Evolutionary conservation across 805 yeast species (phyloP).

Genomic region (Barnettozyma siamensis): DNA sequence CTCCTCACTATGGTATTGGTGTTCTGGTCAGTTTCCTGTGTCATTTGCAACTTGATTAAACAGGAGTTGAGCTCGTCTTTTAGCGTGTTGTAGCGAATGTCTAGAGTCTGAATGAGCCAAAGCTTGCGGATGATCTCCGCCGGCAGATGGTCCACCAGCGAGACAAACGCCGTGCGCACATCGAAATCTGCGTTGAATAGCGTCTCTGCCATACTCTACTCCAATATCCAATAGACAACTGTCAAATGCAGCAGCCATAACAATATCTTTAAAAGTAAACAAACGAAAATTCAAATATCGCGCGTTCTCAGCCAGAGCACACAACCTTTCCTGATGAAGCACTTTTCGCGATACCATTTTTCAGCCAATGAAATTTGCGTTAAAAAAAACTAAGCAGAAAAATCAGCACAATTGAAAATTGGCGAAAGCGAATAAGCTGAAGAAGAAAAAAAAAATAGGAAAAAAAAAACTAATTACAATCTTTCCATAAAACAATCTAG

Average conservation of each 20-base stretch:
- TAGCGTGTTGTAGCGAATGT: conserved; percentile 18
- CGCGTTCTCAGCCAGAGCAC: not conserved
- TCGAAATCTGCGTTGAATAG: conserved; percentile 24
- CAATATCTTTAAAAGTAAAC: not conserved
- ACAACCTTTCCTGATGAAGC: not conserved
- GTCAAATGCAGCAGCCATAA: no score
- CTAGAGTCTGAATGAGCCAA: conserved; percentile 35
- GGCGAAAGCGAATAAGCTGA: not conserved
- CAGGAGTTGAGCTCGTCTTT: conserved; percentile 13
- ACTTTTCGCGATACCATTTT: conserved; percentile 1
- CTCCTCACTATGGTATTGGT: not conserved
- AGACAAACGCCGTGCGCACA: conserved; percentile 33
- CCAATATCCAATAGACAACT: no score
- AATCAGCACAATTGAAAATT: conserved; percentile 1
- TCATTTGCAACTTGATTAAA: conserved; percentile 7
- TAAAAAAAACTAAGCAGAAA: conserved; percentile 9
- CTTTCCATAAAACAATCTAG: conserved; percentile 1
- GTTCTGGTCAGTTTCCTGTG: not conserved
- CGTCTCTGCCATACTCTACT: no score
- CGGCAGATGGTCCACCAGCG: conserved; percentile 37
- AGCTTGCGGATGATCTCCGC: conserved; percentile 37
- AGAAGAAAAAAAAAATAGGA: conserved; percentile 5
- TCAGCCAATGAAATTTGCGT: conserved; percentile 23
- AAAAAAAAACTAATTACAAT: not conserved
- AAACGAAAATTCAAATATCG: no score